Conservation (phyloP, 768 basidiomycete species). For the Tulasnella sp. region DNA sequence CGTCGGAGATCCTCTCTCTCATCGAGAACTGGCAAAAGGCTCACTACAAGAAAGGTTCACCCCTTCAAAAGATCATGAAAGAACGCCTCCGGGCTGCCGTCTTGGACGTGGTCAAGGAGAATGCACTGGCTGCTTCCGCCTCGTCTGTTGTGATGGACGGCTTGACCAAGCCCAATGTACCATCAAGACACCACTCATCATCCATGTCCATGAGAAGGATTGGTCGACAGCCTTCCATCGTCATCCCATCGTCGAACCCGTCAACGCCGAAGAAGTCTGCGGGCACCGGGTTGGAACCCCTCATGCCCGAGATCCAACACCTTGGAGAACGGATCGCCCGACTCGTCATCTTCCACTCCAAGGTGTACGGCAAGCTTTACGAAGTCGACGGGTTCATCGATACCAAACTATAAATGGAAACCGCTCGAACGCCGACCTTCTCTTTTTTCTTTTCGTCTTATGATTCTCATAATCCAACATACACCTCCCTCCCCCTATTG, state of each 20-base stretch:
- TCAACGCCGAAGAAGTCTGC: slow-evolving; percentile 26
- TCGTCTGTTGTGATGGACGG: background rate
- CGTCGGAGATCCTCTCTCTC: slow-evolving; percentile 47
- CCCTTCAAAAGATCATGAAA: slow-evolving; percentile 53
- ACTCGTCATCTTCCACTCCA: slow-evolving; percentile 64
- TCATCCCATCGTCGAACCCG: slow-evolving; percentile 29
- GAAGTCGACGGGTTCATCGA: slow-evolving; percentile 55
- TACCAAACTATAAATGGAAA: slow-evolving; percentile 31
- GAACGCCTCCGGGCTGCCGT: slow-evolving; percentile 57
- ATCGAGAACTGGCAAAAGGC: slow-evolving; percentile 65
- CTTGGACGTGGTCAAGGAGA: slow-evolving; percentile 49
- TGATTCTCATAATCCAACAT: background rate
- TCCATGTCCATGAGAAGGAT: slow-evolving; percentile 25
- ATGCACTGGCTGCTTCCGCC: slow-evolving; percentile 28
- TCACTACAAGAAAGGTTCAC: slow-evolving; percentile 54
- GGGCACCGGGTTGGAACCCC: slow-evolving; percentile 60
- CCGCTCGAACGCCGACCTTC: background rate
- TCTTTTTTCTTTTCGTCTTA: background rate
- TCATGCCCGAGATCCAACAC: slow-evolving; percentile 58
- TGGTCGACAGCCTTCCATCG: slow-evolving; percentile 29
- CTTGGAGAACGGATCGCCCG: slow-evolving; percentile 66
- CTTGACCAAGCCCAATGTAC: slow-evolving; percentile 15
- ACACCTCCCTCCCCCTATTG: background rate
- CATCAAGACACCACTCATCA: slow-evolving; percentile 4
- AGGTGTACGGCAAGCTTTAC: slow-evolving; percentile 70